Base-by-base conservation (phyloP, 2,329 filamentous ascomycete species). In the Metarhizium guizhouense region DNA sequence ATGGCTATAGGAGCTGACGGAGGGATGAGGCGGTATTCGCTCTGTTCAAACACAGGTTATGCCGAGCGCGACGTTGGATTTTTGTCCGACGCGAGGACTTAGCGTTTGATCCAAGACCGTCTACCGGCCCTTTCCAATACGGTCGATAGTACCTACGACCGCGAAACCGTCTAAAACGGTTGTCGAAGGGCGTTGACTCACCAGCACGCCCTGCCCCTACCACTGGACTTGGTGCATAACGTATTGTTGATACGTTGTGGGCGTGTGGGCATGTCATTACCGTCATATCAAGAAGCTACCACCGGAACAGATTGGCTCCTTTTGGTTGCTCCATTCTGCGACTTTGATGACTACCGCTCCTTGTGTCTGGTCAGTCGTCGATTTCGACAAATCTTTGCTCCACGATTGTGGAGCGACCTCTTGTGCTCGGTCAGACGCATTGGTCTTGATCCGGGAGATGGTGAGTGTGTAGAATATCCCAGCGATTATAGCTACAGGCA, bases 231-330 rank as follows among this genome's bases (percentile, higher is more conserved):
- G 38, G 7, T 40, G 4, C 38, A 34, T 3, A n/a, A 40, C 5
- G 5, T 40, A 13, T 40, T 11, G 13, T 16, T 40, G 38, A 40
- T 40, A 14, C 14, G 7, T 14, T 40, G 38, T 40, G 38, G 38
- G 38, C 38, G 5, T 40, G 43, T 29, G 45, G 58, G 18, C 56
- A 70, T 70, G 69, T 50, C 60, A 45, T 72, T 77, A n/a, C 80
- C 81, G 1, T 79, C 80, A 0, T 84, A 84, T 64, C 67, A 72
- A 52, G 74, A 82, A 57, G 80, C 81, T 53, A 74, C 71, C 2
- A 62, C 70, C 7, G 67, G 64, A 10, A 63, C 64, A 25, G 74
- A 82, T 69, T 82, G 79, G 77, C 69, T 82, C 16, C 65, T 65
- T 34, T 59, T 82, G 4, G 74, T 74, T 13, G 76, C 73, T 6